phyloP scores from a whole-genome alignment of 106 monocot genomes.

The Narthecium ossifragum region DNA sequence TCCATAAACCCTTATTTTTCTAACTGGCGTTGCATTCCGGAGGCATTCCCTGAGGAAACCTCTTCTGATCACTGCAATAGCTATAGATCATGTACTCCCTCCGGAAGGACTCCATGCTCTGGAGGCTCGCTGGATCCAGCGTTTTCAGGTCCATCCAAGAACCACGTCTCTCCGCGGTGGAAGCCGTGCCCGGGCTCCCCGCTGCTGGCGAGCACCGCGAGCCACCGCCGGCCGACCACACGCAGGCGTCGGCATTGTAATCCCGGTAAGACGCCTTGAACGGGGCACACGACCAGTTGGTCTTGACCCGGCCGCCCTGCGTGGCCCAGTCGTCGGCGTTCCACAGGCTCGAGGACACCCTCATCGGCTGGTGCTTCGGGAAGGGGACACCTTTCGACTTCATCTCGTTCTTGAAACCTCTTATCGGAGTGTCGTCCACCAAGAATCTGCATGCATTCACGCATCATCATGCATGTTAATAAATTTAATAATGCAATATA shows the following conservation, averaged over 20 bases:
- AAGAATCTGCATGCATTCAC: too few species aligned
- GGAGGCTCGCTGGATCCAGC: slow-evolving; percentile 4
- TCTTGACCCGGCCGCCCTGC: slow-evolving; percentile 22
- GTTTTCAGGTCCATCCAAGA: slow-evolving; percentile 24
- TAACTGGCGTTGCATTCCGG: too few species aligned
- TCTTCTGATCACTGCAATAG: slow-evolving; percentile 32
- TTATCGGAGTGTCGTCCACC: slow-evolving; percentile 17
- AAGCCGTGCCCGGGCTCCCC: background rate
- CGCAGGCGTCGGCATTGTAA: slow-evolving; percentile 20
- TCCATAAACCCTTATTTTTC: too few species aligned
- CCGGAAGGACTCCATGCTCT: slow-evolving; percentile 22
- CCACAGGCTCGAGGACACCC: slow-evolving; percentile 27
- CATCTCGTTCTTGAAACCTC: slow-evolving; percentile 20
- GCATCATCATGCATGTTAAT: too few species aligned
- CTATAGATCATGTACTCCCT: slow-evolving; percentile 43
- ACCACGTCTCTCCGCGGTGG: slow-evolving; percentile 18
- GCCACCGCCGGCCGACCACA: background rate
- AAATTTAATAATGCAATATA: too few species aligned
- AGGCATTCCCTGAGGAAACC: slow-evolving; percentile 37
- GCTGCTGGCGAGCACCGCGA: background rate
- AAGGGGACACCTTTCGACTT: slow-evolving; percentile 7
- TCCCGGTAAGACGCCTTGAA: slow-evolving; percentile 17
- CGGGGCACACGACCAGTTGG: slow-evolving; percentile 26
- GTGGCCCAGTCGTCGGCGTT: slow-evolving; percentile 35
- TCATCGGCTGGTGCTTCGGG: slow-evolving; percentile 19